phyloP scores from a whole-genome alignment of 1,284 basidiomycete species.

The Trichosporon inkin region DNA sequence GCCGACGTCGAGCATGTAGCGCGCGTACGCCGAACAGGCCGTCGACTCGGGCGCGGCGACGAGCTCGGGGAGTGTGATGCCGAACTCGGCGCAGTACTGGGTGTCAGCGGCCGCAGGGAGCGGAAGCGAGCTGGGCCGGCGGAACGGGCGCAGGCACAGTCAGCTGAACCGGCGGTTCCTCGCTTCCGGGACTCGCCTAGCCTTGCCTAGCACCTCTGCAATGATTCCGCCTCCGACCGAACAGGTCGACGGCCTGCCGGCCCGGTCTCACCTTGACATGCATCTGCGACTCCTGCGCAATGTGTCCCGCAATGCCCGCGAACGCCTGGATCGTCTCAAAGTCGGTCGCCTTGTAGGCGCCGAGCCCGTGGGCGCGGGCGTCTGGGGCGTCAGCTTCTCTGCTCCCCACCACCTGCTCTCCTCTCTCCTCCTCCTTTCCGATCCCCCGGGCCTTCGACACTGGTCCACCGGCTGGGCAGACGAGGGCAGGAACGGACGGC shows the following conservation, averaged over 20 bases:
- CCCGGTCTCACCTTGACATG: constrained; percentile 60
- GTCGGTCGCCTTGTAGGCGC: constrained; percentile 69
- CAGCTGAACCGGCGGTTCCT: too few species aligned
- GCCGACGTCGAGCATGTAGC: constrained; percentile 76
- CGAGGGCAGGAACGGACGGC: too few species aligned
- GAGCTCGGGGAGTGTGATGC: constrained; percentile 61
- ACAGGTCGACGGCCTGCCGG: too few species aligned
- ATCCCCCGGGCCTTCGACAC: too few species aligned
- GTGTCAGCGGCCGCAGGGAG: constrained; percentile 1
- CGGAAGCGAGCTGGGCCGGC: background rate
- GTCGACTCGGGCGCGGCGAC: constrained; percentile 61
- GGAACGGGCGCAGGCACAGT: too few species aligned
- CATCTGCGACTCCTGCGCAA: constrained; percentile 67
- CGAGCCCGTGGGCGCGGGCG: constrained; percentile 57
- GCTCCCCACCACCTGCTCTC: background rate
- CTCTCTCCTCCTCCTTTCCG: background rate
- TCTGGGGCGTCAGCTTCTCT: constrained; percentile 28
- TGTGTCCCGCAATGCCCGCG: constrained; percentile 61
- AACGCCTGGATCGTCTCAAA: constrained; percentile 65
- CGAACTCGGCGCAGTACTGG: constrained; percentile 65
- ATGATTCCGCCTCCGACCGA: too few species aligned
- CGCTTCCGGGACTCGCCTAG: too few species aligned
- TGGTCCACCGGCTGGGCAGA: too few species aligned
- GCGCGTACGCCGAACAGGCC: constrained; percentile 75
- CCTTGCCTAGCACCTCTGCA: too few species aligned